Base-by-base conservation (phyloP, 1,139 yeast genomes). In the Pneumocystis wakefieldiae region DNA sequence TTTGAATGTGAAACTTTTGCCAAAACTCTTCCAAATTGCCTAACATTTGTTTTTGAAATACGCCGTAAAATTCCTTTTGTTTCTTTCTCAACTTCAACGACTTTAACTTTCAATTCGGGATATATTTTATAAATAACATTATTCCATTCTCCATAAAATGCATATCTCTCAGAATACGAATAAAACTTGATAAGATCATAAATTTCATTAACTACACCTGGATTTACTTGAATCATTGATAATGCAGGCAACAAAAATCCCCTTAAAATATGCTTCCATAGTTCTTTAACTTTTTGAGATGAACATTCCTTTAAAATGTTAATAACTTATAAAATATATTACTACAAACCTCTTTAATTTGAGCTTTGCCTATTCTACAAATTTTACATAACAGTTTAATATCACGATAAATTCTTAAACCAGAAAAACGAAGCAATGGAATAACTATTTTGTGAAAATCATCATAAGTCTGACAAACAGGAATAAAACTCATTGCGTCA, bases 71-170 rank as follows among this genome's bases (percentile, higher is more conserved):
- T 81, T 69, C 85, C 86, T 70, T 86, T 90, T 1, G 96, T 88
- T 48, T 86, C 83, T 70, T 87, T 89, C 71, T 87, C 96, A 0
- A 95, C 87, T 65, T 77, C 81, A 32, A 83, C 81, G 62, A 83
- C 82, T 10, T 87, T 85, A 59, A 84, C 76, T 68, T 85, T 85
- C 5, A 89, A 77, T 28, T 78, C 78, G 0, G 83, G 79, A 62
- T 81, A 78, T 66, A 80, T 81, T 69, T 85, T 85, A 2, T 77
- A 73, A 29, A 76, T 70, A 36, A 82, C 81, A 10, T 80, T 76
- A n/a, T 81, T 80, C 74, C 90, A 80, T 69, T 91, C 97, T 59
- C 96, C 95, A 72, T 92, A 94, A 35, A 92, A 75, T 64, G 86
- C 83, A 73, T 83, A 92, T 61, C 98, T 79, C 64, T 80, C 81